Evolutionary conservation across 441 rosid species (phyloP).

Genomic region (Jatropha multifida): DNA sequence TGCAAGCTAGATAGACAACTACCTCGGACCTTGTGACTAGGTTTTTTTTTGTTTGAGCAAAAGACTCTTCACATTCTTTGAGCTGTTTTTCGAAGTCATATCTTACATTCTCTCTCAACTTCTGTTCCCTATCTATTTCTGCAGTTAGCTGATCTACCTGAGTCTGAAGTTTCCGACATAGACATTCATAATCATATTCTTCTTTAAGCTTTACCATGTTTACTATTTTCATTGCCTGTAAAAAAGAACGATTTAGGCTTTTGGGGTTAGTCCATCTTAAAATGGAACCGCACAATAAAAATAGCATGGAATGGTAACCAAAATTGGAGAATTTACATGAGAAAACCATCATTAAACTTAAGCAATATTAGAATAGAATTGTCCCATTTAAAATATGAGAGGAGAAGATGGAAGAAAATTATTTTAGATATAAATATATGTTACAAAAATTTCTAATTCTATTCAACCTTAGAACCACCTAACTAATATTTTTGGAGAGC

Average conservation of each 20-base stretch:
- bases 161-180: conserved; percentile 72
- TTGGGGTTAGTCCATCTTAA: background rate
- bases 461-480: background rate
- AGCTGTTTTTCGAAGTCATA: conserved; percentile 49
- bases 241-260: conserved; percentile 23
- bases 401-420: background rate
- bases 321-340: conserved; percentile 1
- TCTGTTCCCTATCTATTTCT: conserved; percentile 79
- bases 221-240: conserved; percentile 92
- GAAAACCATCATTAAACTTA: background rate
- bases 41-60: conserved; percentile 45
- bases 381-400: background rate
- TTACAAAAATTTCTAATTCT: background rate
- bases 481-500: no score
- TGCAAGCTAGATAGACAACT: conserved; percentile 38
- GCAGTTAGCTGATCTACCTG: conserved; percentile 79
- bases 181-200: conserved; percentile 92
- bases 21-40: conserved; percentile 80
- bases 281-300: background rate
- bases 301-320: background rate
- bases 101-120: conserved; percentile 59
- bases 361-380: background rate
- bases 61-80: conserved; percentile 49
- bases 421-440: background rate
- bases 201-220: conserved; percentile 89